phyloP scores from a whole-genome alignment of 768 basidiomycete species.

The Boletus rubropictus region DNA sequence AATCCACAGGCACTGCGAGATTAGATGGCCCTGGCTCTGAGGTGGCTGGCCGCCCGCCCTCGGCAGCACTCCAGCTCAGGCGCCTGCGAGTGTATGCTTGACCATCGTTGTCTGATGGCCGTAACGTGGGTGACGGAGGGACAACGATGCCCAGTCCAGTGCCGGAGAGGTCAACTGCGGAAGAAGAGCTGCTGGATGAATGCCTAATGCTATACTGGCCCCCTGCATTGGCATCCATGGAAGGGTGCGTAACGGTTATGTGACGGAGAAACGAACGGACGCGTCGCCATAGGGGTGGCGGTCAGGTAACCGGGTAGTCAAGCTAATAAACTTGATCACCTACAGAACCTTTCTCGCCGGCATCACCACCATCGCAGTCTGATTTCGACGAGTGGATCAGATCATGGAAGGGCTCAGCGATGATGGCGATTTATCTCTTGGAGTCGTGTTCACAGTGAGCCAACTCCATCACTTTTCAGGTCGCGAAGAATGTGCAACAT shows the following conservation, averaged over 20 bases:
- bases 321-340: neutral
- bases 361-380: neutral
- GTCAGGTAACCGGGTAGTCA: neutral
- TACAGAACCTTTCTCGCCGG: neutral
- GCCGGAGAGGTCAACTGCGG: constrained; percentile 50
- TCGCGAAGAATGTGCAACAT: neutral
- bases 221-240: constrained; percentile 13
- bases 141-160: constrained; percentile 39
- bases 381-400: neutral
- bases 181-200: constrained; percentile 41
- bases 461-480: too few species aligned
- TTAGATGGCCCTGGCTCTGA: constrained; percentile 19
- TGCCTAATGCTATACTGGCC: constrained; percentile 4
- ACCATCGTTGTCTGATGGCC: constrained; percentile 30
- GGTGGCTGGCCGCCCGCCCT: constrained; percentile 32
- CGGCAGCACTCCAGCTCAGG: constrained; percentile 51
- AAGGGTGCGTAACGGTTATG: neutral
- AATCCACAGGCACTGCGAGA: constrained; percentile 31
- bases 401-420: constrained; percentile 16
- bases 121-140: constrained; percentile 48
- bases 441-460: constrained; percentile 48
- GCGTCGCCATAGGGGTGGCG: too few species aligned
- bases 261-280: neutral
- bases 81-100: constrained; percentile 43
- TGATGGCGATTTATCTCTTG: constrained; percentile 36